Evolutionary conservation across 139 green algal genomes (phyloP).

Genomic region (Chlamydomonas applanata): DNA sequence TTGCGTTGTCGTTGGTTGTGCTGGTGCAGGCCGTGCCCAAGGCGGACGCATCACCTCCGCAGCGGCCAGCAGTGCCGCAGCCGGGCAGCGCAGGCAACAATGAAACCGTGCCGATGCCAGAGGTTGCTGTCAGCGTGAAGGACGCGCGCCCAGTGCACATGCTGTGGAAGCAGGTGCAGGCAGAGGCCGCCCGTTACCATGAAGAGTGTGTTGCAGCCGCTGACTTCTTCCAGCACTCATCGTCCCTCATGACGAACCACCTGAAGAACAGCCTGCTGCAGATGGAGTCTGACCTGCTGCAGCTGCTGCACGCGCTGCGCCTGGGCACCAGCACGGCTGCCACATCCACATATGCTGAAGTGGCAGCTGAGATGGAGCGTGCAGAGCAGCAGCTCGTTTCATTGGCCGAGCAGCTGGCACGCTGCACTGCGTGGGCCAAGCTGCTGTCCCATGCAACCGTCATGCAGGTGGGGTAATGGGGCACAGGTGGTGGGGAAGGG

Average conservation of each 20-base stretch:
- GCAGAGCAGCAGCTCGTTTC: neutral
- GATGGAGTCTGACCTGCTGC: slow-evolving; percentile 23
- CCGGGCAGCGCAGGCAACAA: neutral
- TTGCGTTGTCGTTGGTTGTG: neutral
- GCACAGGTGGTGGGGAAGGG: too few species aligned
- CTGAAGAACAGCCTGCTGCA: slow-evolving; percentile 36
- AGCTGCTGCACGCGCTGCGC: slow-evolving; percentile 20
- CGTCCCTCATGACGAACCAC: slow-evolving; percentile 34
- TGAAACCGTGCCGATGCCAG: neutral
- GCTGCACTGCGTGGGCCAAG: slow-evolving; percentile 32
- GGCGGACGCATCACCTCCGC: neutral
- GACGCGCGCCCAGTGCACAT: slow-evolving; percentile 15
- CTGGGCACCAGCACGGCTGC: slow-evolving; percentile 12
- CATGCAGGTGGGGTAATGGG: neutral
- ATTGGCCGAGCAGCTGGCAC: slow-evolving; percentile 8
- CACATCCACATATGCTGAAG: neutral
- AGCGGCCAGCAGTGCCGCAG: neutral
- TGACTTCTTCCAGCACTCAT: slow-evolving; percentile 28
- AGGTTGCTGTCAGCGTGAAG: slow-evolving; percentile 2
- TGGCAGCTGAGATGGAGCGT: slow-evolving; percentile 3
- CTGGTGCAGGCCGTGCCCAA: slow-evolving; percentile 6
- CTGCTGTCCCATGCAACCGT: slow-evolving; percentile 31
- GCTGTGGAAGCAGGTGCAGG: slow-evolving; percentile 19
- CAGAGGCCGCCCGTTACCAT: slow-evolving; percentile 12
- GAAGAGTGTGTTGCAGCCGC: slow-evolving; percentile 31